A percentile compares a stretch with the other conserved stretches of the same genome.
phyloP scores from a whole-genome alignment of 2,329 filamentous ascomycete genomes.

The Fusarium napiforme region DNA sequence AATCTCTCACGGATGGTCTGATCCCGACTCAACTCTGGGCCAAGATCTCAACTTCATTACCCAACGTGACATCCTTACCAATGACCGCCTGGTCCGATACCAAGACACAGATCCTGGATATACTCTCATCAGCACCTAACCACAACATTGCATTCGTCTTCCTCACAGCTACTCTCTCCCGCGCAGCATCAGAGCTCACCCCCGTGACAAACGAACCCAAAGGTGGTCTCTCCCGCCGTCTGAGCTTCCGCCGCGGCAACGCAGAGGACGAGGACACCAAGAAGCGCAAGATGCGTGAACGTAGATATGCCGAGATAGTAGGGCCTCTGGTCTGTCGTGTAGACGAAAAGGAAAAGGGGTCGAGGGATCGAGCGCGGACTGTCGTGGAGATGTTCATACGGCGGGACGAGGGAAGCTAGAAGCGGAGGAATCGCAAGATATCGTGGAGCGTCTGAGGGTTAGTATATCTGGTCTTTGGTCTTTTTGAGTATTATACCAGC shows the following conservation, averaged over 20 bases:
- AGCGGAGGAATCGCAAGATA: conserved; percentile 29
- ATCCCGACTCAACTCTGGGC: conserved; percentile 77
- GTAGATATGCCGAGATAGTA: conserved; percentile 72
- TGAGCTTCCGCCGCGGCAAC: conserved; percentile 57
- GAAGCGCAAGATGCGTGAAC: conserved; percentile 69
- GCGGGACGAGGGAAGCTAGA: conserved; percentile 49
- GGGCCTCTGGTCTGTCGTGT: conserved; percentile 69
- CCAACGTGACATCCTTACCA: conserved; percentile 45
- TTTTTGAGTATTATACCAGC: conserved; percentile 20
- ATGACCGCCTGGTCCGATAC: conserved; percentile 52
- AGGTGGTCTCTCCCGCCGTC: conserved; percentile 54
- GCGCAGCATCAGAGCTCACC: conserved; percentile 61
- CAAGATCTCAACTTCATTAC: conserved; percentile 70
- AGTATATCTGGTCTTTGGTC: conserved; percentile 23
- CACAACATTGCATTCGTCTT: conserved; percentile 93
- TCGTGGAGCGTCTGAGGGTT: conserved; percentile 31
- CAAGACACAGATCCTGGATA: conserved; percentile 73
- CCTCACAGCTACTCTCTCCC: conserved; percentile 78
- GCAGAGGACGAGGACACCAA: conserved; percentile 45
- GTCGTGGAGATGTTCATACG: conserved; percentile 75
- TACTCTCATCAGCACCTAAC: conserved; percentile 75
- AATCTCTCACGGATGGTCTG: conserved; percentile 81
- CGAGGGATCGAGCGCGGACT: conserved; percentile 72
- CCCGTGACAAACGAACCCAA: conserved; percentile 49
- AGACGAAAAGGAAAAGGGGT: conserved; percentile 65